A percentile compares a stretch with the other conserved stretches of the same genome.
These are phyloP conservation scores for Asterochloris sp. DNA, from an alignment of 139 green algal genomes.

Conservation along the genomic window DNA sequence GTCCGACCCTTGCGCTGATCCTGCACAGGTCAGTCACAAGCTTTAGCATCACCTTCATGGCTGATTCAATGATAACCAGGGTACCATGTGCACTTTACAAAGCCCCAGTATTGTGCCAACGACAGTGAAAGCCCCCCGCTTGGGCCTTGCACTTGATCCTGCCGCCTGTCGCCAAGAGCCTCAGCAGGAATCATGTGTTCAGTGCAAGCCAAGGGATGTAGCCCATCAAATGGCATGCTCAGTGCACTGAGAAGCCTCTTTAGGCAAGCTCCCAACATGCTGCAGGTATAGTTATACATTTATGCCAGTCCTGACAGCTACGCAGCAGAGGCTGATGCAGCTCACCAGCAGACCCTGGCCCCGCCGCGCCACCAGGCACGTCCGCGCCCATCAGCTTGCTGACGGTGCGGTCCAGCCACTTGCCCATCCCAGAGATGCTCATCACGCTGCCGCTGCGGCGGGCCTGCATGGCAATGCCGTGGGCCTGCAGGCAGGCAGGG, in stretches of 20 bases:
- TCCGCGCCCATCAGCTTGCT: slow-evolving; percentile 44
- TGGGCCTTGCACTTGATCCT: too few relatives aligned
- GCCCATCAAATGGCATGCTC: neutral
- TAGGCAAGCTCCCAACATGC: neutral
- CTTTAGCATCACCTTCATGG: too few relatives aligned
- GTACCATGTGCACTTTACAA: too few relatives aligned
- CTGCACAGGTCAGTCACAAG: too few relatives aligned
- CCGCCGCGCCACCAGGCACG: neutral
- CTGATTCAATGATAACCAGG: too few relatives aligned
- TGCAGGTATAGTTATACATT: slow-evolving; percentile 1
- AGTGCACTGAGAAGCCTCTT: neutral
- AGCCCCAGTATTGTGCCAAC: too few relatives aligned
- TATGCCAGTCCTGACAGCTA: neutral
- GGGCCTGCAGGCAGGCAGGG: slow-evolving; percentile 18
- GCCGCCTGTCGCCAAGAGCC: neutral
- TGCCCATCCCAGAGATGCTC: slow-evolving; percentile 35
- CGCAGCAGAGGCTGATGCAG: neutral
- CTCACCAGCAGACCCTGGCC: slow-evolving; percentile 1
- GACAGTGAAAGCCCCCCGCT: too few relatives aligned
- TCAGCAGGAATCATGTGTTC: neutral
- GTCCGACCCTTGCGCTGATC: too few relatives aligned
- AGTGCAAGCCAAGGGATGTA: neutral
- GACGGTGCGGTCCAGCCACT: slow-evolving; percentile 50
- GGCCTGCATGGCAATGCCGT: slow-evolving; percentile 34
- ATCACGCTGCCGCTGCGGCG: slow-evolving; percentile 28